A percentile compares a stretch with the other conserved stretches of the same genome.
Evolutionary conservation across 805 yeast species (phyloP).

Genomic region (Saccharomycopsis oosterbeekiorum): DNA sequence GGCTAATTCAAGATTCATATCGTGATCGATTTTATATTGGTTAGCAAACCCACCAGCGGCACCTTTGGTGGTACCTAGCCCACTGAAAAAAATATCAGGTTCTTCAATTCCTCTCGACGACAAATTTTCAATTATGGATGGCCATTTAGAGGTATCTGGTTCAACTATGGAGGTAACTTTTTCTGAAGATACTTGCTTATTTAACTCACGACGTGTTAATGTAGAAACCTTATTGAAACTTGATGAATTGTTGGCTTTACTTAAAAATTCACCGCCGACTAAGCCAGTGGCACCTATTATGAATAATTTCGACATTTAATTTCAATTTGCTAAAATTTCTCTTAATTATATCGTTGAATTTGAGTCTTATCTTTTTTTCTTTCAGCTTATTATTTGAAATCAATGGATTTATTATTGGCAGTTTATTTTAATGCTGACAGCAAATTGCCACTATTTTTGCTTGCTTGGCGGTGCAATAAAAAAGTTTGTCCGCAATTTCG

Average conservation of each 20-base stretch:
- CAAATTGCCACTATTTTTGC: too few species aligned
- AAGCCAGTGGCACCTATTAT: conserved; percentile 73
- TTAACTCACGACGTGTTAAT: conserved; percentile 36
- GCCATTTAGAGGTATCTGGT: conserved; percentile 44
- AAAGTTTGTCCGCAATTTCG: too few species aligned
- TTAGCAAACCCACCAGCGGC: conserved; percentile 65
- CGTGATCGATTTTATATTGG: conserved; percentile 66
- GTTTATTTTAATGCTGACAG: too few species aligned
- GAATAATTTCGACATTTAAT: conserved; percentile 24
- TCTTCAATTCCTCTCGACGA: conserved; percentile 20
- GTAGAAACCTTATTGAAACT: conserved; percentile 35
- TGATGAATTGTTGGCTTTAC: conserved; percentile 30
- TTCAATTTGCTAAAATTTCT: not conserved
- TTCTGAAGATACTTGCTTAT: conserved; percentile 9
- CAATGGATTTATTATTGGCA: too few species aligned
- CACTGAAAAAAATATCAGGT: conserved; percentile 43
- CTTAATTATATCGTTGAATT: too few species aligned
- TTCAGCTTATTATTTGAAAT: too few species aligned
- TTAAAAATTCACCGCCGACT: conserved; percentile 53
- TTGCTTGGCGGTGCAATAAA: too few species aligned
- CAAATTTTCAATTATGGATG: conserved; percentile 23
- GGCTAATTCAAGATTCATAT: conserved; percentile 58
- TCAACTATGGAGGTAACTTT: conserved; percentile 35
- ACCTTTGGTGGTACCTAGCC: conserved; percentile 67
- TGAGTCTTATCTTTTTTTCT: too few species aligned